Evolutionary conservation across 1,284 basidiomycete species (phyloP).

Genomic region (Volvariella volvacea): DNA sequence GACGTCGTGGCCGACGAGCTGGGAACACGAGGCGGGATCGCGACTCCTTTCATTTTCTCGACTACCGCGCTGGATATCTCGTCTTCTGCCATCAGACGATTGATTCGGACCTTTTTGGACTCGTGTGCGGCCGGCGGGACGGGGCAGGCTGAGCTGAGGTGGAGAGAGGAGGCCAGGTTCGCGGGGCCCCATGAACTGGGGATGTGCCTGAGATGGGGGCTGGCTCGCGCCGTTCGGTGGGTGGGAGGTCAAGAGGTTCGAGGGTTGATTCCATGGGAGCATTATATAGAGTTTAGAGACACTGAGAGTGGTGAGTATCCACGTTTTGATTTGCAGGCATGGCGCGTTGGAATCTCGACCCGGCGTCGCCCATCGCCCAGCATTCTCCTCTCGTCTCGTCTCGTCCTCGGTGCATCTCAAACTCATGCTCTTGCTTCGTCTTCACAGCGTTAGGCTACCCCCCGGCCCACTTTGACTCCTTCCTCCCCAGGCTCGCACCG

Average conservation of each 20-base stretch:
- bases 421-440: conserved; percentile 1
- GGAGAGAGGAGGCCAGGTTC: conserved; percentile 75
- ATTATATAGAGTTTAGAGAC: conserved; percentile 71
- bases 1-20: conserved; percentile 69
- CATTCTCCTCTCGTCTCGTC: conserved; percentile 11
- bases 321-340: conserved; percentile 9
- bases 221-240: conserved; percentile 64
- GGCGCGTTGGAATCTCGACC: background rate
- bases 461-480: conserved; percentile 59
- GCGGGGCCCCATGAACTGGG: conserved; percentile 81
- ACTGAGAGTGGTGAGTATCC: conserved; percentile 62
- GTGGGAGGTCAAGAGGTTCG: conserved; percentile 61
- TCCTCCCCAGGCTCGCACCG: conserved; percentile 47
- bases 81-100: conserved; percentile 58
- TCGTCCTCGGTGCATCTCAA: background rate
- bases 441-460: conserved; percentile 57
- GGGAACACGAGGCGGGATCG: conserved; percentile 68
- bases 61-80: conserved; percentile 81
- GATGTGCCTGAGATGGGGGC: conserved; percentile 82
- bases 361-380: no score
- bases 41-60: conserved; percentile 86
- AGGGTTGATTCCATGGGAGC: conserved; percentile 73
- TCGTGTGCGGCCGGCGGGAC: conserved; percentile 41
- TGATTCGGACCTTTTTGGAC: conserved; percentile 71
- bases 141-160: conserved; percentile 46